Conservation (phyloP, 1,139 yeast genomes). For the Pichia kudriavzevii region DNA sequence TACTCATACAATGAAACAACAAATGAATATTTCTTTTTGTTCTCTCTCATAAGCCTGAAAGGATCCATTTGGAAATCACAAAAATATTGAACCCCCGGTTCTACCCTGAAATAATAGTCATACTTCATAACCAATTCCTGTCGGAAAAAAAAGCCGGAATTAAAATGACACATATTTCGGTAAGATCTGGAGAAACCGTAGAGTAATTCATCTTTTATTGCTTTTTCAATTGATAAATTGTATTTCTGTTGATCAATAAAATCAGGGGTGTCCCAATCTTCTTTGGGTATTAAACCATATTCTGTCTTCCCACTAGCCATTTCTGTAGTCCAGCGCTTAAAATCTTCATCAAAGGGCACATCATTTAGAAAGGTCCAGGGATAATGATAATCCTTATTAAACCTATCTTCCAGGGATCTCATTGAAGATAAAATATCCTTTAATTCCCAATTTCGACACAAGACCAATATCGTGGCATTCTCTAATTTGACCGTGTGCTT, state of each 20-base stretch:
- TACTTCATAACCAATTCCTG: slow-evolving; percentile 59
- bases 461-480: slow-evolving; percentile 62
- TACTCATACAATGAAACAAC: slow-evolving; percentile 73
- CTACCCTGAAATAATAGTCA: slow-evolving; percentile 91
- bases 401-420: slow-evolving; percentile 56
- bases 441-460: slow-evolving; percentile 52
- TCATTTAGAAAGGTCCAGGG: slow-evolving; percentile 92
- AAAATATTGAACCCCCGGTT: slow-evolving; percentile 79
- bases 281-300: slow-evolving; percentile 58
- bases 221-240: slow-evolving; percentile 43
- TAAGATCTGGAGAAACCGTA: slow-evolving; percentile 77
- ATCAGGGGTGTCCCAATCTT: slow-evolving; percentile 63
- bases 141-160: slow-evolving; percentile 74
- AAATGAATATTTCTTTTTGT: slow-evolving; percentile 77
- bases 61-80: slow-evolving; percentile 86
- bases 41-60: slow-evolving; percentile 67
- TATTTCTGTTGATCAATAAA: slow-evolving; percentile 39
- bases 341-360: slow-evolving; percentile 63
- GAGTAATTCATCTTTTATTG: slow-evolving; percentile 53
- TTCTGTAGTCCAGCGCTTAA: slow-evolving; percentile 57
- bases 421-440: slow-evolving; percentile 41
- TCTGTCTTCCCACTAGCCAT: slow-evolving; percentile 81
- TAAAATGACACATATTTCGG: slow-evolving; percentile 76
- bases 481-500: slow-evolving; percentile 26
- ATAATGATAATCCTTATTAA: slow-evolving; percentile 58